phyloP scores from a whole-genome alignment of 805 yeast species.

The Yamadazyma scolyti region DNA sequence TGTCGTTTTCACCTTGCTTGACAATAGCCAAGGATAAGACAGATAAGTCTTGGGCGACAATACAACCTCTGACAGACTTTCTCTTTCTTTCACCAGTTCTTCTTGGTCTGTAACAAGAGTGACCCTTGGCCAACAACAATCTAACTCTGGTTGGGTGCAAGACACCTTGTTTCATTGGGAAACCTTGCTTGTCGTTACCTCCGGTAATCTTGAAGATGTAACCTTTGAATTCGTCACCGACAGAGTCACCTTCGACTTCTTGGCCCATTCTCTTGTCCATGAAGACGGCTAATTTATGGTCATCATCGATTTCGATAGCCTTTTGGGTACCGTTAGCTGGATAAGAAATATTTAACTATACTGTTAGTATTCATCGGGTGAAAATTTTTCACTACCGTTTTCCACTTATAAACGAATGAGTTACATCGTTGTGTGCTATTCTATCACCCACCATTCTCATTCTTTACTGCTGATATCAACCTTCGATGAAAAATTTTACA shows the following conservation, averaged over 20 bases:
- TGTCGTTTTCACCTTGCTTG: slow-evolving; percentile 96
- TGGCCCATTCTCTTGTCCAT: slow-evolving; percentile 99
- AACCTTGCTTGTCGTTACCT: slow-evolving; percentile 99
- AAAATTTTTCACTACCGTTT: too few species aligned
- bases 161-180: slow-evolving; percentile 99
- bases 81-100: slow-evolving; percentile 99
- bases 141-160: slow-evolving; percentile 99
- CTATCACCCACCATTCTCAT: too few species aligned
- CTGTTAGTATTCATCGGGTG: slow-evolving; percentile 14
- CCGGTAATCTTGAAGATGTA: slow-evolving; percentile 98
- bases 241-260: slow-evolving; percentile 98
- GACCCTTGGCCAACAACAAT: slow-evolving; percentile 88
- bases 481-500: too few species aligned
- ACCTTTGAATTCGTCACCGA: slow-evolving; percentile 99
- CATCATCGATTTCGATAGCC: slow-evolving; percentile 96
- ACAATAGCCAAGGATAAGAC: slow-evolving; percentile 89
- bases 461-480: too few species aligned
- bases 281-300: slow-evolving; percentile 96
- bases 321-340: slow-evolving; percentile 99
- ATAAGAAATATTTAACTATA: slow-evolving; percentile 95
- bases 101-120: slow-evolving; percentile 99
- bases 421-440: too few species aligned
- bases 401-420: too few species aligned
- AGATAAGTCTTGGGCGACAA: slow-evolving; percentile 95
- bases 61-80: slow-evolving; percentile 99